Percentiles rank a stretch among this genome's conserved stretches.
These are phyloP conservation scores for Verticillium alfalfae DNA, from an alignment of 2,329 filamentous ascomycete genomes.

Conservation along the genomic window DNA sequence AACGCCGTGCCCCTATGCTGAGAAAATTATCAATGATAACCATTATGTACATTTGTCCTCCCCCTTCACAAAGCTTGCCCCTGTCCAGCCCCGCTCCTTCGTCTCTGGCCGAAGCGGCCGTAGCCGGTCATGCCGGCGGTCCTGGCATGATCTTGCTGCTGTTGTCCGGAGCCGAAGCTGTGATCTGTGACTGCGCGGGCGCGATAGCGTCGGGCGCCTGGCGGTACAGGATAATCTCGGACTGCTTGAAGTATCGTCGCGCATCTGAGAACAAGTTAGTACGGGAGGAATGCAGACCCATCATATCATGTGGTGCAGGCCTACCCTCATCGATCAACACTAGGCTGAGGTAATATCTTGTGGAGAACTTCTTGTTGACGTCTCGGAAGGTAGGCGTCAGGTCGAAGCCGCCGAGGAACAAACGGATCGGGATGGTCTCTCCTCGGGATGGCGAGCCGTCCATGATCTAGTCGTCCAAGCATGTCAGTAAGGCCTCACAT, in stretches of 20 bases:
- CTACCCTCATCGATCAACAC: constrained; percentile 92
- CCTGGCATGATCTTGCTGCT: constrained; percentile 36
- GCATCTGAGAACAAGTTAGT: constrained; percentile 59
- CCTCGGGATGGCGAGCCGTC: constrained; percentile 96
- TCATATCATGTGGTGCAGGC: constrained; percentile 9
- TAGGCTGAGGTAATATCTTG: constrained; percentile 91
- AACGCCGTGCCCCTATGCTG: constrained; percentile 36
- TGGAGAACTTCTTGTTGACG: constrained; percentile 99
- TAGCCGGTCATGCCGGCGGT: constrained; percentile 5
- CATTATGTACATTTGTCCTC: not conserved
- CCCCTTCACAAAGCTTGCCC: not conserved
- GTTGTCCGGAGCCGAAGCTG: constrained; percentile 39
- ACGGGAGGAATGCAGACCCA: not conserved
- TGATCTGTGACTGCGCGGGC: constrained; percentile 27
- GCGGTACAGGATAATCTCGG: constrained; percentile 93
- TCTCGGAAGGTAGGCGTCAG: constrained; percentile 97
- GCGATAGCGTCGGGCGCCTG: constrained; percentile 60
- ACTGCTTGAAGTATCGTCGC: constrained; percentile 97
- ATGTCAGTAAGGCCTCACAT: not conserved
- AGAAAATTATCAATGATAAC: constrained; percentile 14
- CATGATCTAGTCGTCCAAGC: constrained; percentile 66
- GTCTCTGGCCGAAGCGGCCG: not conserved
- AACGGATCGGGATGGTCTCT: constrained; percentile 89
- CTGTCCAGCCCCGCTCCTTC: not conserved
- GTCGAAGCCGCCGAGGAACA: constrained; percentile 97